A percentile compares a stretch with the other conserved stretches of the same genome.
These are phyloP conservation scores for Sporobolomyces phaffii DNA, from an alignment of 768 basidiomycete genomes.

Conservation along the genomic window DNA sequence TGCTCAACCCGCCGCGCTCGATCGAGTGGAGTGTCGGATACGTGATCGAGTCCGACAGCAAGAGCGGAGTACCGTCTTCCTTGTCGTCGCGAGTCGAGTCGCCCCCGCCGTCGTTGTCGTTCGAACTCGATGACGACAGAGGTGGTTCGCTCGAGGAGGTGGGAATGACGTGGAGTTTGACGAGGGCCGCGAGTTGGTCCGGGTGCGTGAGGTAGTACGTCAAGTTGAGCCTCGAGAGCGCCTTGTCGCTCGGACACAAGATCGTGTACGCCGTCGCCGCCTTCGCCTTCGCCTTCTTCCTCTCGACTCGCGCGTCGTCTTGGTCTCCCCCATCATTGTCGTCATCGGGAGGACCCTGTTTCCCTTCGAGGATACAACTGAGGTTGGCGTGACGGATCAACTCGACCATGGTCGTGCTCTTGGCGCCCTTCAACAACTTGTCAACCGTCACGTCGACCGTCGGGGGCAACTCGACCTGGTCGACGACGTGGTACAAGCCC, in stretches of 20 bases:
- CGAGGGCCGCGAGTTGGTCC: slow-evolving; percentile 16
- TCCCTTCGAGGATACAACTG: slow-evolving; percentile 84
- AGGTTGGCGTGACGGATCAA: slow-evolving; percentile 77
- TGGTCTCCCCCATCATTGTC: slow-evolving; percentile 18
- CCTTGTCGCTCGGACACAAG: slow-evolving; percentile 83
- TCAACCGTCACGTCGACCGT: slow-evolving; percentile 65
- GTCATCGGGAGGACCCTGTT: slow-evolving; percentile 48
- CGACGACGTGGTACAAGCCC: slow-evolving; percentile 81
- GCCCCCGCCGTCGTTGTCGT: slow-evolving; percentile 43
- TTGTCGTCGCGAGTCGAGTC: slow-evolving; percentile 34
- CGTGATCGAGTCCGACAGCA: slow-evolving; percentile 62
- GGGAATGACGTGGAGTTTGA: slow-evolving; percentile 31
- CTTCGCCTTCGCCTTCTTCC: neutral
- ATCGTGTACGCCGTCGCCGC: slow-evolving; percentile 66
- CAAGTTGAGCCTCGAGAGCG: slow-evolving; percentile 80
- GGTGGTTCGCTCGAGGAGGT: slow-evolving; percentile 29
- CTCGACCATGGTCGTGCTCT: slow-evolving; percentile 79
- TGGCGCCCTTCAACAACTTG: slow-evolving; percentile 84
- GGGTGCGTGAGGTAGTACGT: slow-evolving; percentile 48
- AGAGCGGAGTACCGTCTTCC: slow-evolving; percentile 52
- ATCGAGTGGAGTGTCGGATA: slow-evolving; percentile 63
- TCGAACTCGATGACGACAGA: slow-evolving; percentile 28
- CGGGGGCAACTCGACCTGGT: slow-evolving; percentile 62
- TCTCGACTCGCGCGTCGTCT: slow-evolving; percentile 71
- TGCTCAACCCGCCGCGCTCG: slow-evolving; percentile 50